Conservation (phyloP, 2,329 filamentous ascomycete genomes). For the Arthroderma uncinatum region DNA sequence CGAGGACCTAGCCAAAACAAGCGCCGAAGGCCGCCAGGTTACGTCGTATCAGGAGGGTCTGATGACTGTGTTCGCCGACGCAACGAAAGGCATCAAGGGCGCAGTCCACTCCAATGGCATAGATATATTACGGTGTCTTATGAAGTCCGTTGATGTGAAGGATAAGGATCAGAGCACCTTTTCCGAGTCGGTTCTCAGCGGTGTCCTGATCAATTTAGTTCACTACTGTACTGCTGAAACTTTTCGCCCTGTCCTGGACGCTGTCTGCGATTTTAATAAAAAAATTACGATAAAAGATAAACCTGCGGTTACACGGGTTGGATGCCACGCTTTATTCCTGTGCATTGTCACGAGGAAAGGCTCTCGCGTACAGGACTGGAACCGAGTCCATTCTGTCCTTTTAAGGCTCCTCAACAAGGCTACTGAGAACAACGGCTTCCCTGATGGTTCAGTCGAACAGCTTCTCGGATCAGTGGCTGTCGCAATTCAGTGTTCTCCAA, state of each 20-base stretch:
- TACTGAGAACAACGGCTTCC: constrained; percentile 18
- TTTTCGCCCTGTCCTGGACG: constrained; percentile 56
- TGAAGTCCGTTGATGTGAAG: constrained; percentile 27
- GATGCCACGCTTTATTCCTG: constrained; percentile 42
- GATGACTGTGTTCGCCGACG: constrained; percentile 85
- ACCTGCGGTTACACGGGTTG: constrained; percentile 29
- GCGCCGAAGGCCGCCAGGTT: constrained; percentile 24
- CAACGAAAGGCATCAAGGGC: constrained; percentile 52
- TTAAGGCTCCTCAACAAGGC: constrained; percentile 41
- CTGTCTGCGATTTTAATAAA: constrained; percentile 45
- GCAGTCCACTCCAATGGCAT: constrained; percentile 48
- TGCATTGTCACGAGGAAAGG: constrained; percentile 72
- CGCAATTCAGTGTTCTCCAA: constrained; percentile 61
- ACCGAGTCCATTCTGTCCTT: constrained; percentile 47
- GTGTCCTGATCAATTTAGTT: constrained; percentile 67
- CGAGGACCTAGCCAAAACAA: constrained; percentile 47
- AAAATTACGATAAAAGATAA: constrained; percentile 22
- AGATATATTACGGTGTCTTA: constrained; percentile 42
- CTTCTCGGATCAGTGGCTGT: constrained; percentile 47
- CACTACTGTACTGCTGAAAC: constrained; percentile 69
- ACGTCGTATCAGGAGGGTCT: constrained; percentile 69
- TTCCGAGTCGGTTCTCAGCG: constrained; percentile 55
- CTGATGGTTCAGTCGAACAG: constrained; percentile 21
- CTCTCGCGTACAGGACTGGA: constrained; percentile 62
- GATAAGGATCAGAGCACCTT: constrained; percentile 23